Base-by-base conservation (phyloP, 129 eudicot genomes). In the Lactuca sativa region DNA sequence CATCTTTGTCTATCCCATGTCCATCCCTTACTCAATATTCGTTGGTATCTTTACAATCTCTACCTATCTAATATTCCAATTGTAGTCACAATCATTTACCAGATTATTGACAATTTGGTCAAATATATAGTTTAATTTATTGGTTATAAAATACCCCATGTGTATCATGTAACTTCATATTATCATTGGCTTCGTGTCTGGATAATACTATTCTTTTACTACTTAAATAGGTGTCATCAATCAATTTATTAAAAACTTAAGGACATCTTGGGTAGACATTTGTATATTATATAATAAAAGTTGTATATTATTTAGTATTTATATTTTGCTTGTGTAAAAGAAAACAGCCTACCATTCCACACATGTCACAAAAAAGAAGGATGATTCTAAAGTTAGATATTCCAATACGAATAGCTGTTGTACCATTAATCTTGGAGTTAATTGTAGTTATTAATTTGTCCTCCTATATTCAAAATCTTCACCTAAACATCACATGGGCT, bases 401-500 rank as follows among this genome's bases (percentile, higher is more conserved):
- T 14, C 4, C 21, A 66, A 56, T 11, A 36, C 21, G 64, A 56
- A 12, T 48, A 59, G 14, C 5, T 17, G 70, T 30, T 69, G 69
- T 68, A 49, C 77, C 53, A 31, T 67, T 52, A 60, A 5, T 61
- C 25, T 15, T 53, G 30, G 9, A 56, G 10, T 47, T 47, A 71
- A 9, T 13, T 32, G 4, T 60, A 59, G 12, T 53, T 37, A 52
- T 33, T 48, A 15, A 56, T 16, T 75, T 17, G 49, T 10, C 3
- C 18, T 32, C 59, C 40, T 34, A 57, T 16, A 31, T 75, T 59
- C 63, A 58, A 67, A 75, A 49, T 67, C 61, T 49, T 58, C 40
- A 40, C 66, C 78, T 56, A 74, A 74, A 74, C 64, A 16, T 43
- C 80, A 75, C 74, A 67, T 75, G 74, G 80, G 54, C 8, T 34